phyloP scores from a whole-genome alignment of 2,329 filamentous ascomycete species.

The Tolypocladium paradoxum region DNA sequence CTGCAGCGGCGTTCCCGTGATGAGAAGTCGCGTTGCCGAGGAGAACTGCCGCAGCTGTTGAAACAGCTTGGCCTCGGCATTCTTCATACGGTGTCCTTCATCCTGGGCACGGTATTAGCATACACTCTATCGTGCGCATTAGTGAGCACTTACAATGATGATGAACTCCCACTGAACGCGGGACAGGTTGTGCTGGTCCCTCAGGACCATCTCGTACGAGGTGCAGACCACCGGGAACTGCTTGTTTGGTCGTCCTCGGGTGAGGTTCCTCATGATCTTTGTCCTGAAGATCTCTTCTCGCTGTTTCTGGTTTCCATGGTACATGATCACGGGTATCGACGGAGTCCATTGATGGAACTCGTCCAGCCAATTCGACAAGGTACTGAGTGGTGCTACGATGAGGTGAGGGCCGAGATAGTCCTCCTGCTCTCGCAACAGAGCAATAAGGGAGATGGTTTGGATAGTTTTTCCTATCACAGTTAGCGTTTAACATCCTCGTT shows the following conservation, averaged over 20 bases:
- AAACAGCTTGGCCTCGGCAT: slow-evolving; percentile 86
- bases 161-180: slow-evolving; percentile 95
- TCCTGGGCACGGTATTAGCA: slow-evolving; percentile 42
- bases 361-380: slow-evolving; percentile 89
- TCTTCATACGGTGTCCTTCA: slow-evolving; percentile 95
- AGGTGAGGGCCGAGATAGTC: slow-evolving; percentile 77
- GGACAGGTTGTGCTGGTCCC: slow-evolving; percentile 70
- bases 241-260: slow-evolving; percentile 42
- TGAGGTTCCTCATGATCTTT: slow-evolving; percentile 59
- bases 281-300: slow-evolving; percentile 65
- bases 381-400: slow-evolving; percentile 83
- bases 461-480: slow-evolving; percentile 63
- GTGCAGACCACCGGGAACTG: slow-evolving; percentile 90
- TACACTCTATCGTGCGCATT: fast-evolving
- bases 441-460: slow-evolving; percentile 80
- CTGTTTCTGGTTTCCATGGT: slow-evolving; percentile 74
- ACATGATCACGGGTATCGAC: slow-evolving; percentile 75
- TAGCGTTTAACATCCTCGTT: not conserved
- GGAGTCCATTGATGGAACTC: slow-evolving; percentile 91
- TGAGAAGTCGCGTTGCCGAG: slow-evolving; percentile 81
- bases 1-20: slow-evolving; percentile 89
- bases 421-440: slow-evolving; percentile 77
- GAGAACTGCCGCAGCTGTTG: slow-evolving; percentile 79
- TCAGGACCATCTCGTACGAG: slow-evolving; percentile 91
- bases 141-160: slow-evolving; percentile 57